Conservation (phyloP, 202 grass and related monocot species). For the Sporobolus alterniflorus region DNA sequence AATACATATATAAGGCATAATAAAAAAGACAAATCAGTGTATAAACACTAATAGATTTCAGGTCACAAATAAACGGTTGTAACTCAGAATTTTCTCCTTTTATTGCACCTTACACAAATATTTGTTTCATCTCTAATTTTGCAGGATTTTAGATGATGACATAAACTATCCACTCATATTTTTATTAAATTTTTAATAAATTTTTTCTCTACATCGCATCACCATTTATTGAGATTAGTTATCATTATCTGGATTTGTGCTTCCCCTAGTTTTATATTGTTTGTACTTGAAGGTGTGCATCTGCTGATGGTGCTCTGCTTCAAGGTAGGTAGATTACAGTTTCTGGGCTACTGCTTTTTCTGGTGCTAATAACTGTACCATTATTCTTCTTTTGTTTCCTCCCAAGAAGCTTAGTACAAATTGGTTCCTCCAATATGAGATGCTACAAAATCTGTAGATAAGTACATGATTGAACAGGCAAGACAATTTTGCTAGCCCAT, state of each 20-base stretch:
- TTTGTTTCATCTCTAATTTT: too few relatives aligned
- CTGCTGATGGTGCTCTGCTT: background rate
- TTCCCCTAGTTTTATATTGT: background rate
- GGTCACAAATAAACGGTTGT: too few relatives aligned
- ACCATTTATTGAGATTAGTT: conserved; percentile 2
- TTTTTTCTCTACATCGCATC: background rate
- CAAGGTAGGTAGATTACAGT: background rate
- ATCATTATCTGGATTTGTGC: conserved; percentile 1
- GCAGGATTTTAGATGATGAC: background rate
- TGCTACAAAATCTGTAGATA: background rate
- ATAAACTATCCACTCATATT: too few relatives aligned
- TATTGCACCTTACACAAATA: too few relatives aligned
- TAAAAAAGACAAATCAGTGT: too few relatives aligned
- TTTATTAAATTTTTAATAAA: conserved; percentile 19
- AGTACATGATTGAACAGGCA: background rate
- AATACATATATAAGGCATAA: too few relatives aligned
- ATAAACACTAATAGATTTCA: too few relatives aligned
- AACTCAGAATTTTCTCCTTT: too few relatives aligned
- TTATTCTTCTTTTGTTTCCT: background rate
- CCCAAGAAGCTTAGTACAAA: background rate
- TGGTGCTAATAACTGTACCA: background rate
- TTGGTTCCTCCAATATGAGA: background rate
- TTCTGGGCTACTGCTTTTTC: background rate
- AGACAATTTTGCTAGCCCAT: background rate
- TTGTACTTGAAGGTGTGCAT: background rate